phyloP scores from a whole-genome alignment of 257 asterid genomes.

The Plantago elongata region DNA sequence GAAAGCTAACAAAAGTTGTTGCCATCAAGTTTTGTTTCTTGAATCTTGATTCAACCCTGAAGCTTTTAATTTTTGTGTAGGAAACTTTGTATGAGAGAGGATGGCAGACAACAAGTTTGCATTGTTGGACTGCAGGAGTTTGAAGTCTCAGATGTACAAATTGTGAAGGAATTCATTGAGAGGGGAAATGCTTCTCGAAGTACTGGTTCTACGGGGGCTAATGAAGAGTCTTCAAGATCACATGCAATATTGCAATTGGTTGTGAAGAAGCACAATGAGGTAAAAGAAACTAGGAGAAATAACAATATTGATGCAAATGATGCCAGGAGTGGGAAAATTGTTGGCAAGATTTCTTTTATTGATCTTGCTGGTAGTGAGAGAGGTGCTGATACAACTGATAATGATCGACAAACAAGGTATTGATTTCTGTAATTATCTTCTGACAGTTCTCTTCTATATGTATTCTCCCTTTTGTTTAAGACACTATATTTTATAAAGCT shows the following conservation, averaged over 20 bases:
- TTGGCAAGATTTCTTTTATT: slow-evolving; percentile 92
- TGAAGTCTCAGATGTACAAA: slow-evolving; percentile 92
- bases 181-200: slow-evolving; percentile 89
- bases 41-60: background rate
- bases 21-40: background rate
- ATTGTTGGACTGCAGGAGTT: slow-evolving; percentile 97
- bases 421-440: too few species aligned
- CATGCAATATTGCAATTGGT: slow-evolving; percentile 93
- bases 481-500: too few species aligned
- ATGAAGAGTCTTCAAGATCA: slow-evolving; percentile 98
- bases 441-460: background rate
- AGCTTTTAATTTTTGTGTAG: slow-evolving; percentile 31
- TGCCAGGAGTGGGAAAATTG: slow-evolving; percentile 68
- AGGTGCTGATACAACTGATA: slow-evolving; percentile 99
- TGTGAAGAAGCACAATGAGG: slow-evolving; percentile 82
- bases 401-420: slow-evolving; percentile 94
- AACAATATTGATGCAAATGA: slow-evolving; percentile 67
- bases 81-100: slow-evolving; percentile 97
- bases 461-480: too few species aligned
- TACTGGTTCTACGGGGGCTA: slow-evolving; percentile 97
- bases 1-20: background rate
- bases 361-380: slow-evolving; percentile 99
- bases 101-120: slow-evolving; percentile 95
- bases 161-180: slow-evolving; percentile 86
- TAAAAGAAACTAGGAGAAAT: slow-evolving; percentile 72